Percentiles rank a stretch among this genome's conserved stretches.
Evolutionary conservation across 2,329 filamentous ascomycete genomes (phyloP).

Genomic region (Neonectria punicea): DNA sequence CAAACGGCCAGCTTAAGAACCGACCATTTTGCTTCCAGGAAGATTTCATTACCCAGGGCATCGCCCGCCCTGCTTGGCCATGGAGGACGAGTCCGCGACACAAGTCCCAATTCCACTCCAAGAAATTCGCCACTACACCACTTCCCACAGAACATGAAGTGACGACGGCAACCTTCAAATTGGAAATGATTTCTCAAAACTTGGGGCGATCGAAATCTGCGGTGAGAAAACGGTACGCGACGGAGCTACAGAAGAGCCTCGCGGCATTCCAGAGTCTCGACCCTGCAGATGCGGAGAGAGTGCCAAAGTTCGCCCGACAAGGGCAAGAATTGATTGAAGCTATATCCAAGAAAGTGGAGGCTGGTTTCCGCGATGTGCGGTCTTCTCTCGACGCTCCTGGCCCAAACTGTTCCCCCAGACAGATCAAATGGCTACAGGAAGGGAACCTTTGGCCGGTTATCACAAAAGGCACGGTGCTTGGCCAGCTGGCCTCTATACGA

Average conservation of each 20-base stretch:
- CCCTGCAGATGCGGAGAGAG: neutral
- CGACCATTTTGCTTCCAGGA: constrained; percentile 10
- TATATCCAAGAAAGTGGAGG: constrained; percentile 12
- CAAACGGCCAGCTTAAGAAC: neutral
- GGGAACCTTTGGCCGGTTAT: constrained; percentile 40
- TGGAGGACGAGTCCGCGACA: neutral
- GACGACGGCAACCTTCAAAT: constrained; percentile 9
- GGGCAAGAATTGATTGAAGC: constrained; percentile 14
- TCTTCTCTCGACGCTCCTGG: constrained; percentile 22
- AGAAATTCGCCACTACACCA: neutral
- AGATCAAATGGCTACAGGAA: constrained; percentile 37
- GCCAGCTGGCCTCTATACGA: constrained; percentile 27
- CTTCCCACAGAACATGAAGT: constrained; percentile 20
- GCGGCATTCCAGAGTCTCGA: constrained; percentile 30
- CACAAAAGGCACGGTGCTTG: constrained; percentile 33
- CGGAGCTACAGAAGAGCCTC: constrained; percentile 35
- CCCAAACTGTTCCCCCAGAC: constrained; percentile 17
- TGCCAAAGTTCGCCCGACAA: constrained; percentile 12
- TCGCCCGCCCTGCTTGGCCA: constrained; percentile 12
- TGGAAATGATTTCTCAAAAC: constrained; percentile 23
- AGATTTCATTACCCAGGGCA: constrained; percentile 3
- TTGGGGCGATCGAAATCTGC: constrained; percentile 29
- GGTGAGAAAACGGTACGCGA: constrained; percentile 33
- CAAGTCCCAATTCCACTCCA: neutral
- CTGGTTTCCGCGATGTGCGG: constrained; percentile 18